phyloP scores from a whole-genome alignment of 176 grass and related monocot genomes.

The Ampelocalamus luodianensis region DNA sequence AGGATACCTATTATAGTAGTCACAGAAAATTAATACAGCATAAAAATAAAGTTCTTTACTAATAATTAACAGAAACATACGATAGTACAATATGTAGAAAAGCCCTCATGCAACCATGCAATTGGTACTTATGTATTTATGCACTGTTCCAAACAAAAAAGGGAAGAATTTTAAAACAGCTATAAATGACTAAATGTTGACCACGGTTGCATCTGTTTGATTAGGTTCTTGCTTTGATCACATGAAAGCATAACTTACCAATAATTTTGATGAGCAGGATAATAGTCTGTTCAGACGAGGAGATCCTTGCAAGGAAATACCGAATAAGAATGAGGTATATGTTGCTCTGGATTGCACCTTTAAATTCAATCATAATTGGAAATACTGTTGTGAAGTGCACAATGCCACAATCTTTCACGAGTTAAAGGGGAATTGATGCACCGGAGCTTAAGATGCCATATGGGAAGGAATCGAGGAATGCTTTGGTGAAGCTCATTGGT shows the following conservation, averaged over 20 bases:
- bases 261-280: neutral
- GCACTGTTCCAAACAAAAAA: neutral
- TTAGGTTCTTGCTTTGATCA: constrained; percentile 5
- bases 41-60: constrained; percentile 7
- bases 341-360: constrained; percentile 1
- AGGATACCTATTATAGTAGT: neutral
- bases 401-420: neutral
- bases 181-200: neutral
- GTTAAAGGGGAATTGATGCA: constrained; percentile 70
- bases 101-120: neutral
- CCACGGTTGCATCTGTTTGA: neutral
- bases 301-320: constrained; percentile 63
- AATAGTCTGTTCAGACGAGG: constrained; percentile 13
- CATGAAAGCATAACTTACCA: neutral
- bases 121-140: neutral
- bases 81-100: neutral
- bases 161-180: neutral
- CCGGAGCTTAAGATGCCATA: constrained; percentile 56
- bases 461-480: constrained; percentile 55
- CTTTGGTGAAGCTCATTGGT: constrained; percentile 48
- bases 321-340: constrained; percentile 71
- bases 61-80: neutral
- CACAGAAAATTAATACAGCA: neutral
- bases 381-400: constrained; percentile 4
- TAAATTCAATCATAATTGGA: neutral